phyloP scores from a whole-genome alignment of 345 rosid species.

The Cardamine chenopodiifolia region DNA sequence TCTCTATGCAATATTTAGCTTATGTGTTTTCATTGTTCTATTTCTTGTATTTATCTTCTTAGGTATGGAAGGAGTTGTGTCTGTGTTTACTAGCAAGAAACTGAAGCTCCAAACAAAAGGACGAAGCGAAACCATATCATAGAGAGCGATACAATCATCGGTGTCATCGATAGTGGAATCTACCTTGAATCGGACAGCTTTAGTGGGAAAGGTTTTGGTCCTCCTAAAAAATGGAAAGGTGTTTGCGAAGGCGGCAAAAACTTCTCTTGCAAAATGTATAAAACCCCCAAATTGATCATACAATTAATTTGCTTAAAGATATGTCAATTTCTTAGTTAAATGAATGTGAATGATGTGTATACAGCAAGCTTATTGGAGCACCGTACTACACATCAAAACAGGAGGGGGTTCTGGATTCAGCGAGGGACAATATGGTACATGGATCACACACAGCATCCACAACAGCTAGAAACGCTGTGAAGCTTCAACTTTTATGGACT shows the following conservation, averaged over 20 bases:
- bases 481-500: slow-evolving; percentile 47
- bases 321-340: slow-evolving; percentile 7
- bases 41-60: not conserved
- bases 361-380: slow-evolving; percentile 42
- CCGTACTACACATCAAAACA: slow-evolving; percentile 34
- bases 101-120: slow-evolving; percentile 50
- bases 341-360: slow-evolving; percentile 13
- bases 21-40: not conserved
- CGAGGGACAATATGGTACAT: slow-evolving; percentile 36
- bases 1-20: not conserved
- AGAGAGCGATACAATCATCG: slow-evolving; percentile 50
- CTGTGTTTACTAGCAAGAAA: slow-evolving; percentile 56
- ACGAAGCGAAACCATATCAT: slow-evolving; percentile 37
- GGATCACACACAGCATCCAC: slow-evolving; percentile 69
- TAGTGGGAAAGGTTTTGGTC: slow-evolving; percentile 46
- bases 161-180: slow-evolving; percentile 58
- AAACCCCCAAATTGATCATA: not conserved
- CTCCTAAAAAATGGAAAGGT: slow-evolving; percentile 61
- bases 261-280: slow-evolving; percentile 68
- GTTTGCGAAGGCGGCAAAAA: slow-evolving; percentile 46
- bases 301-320: not conserved
- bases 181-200: slow-evolving; percentile 58
- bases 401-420: slow-evolving; percentile 36
- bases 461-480: slow-evolving; percentile 54
- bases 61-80: slow-evolving; percentile 59